Evolutionary conservation across 202 grass and related monocot species (phyloP), one percentile per base, ranked within the genome.

Genomic region (Dendrocalamus latiflorus): DNA sequence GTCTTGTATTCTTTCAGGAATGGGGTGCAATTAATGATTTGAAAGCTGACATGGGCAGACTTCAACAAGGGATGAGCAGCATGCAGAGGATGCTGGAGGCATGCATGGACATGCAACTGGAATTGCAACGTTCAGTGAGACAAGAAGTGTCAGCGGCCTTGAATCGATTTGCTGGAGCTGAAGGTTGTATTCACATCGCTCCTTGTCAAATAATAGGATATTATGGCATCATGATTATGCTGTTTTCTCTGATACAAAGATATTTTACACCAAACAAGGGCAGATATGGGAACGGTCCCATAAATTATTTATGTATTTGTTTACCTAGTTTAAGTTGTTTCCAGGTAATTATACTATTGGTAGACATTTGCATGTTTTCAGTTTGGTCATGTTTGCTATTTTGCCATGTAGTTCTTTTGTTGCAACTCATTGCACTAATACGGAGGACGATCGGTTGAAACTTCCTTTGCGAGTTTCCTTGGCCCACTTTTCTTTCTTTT

Each of bases 91-190:
- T 92, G 93, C 62, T 99, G 81, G 96, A 99, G 68, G 91, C 96
- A 7, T 99, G 93, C 87, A 92, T 99, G 96, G 93, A 99, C 73
- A 94, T 99, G 96, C 96, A 99, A 76, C 88, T 99, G 22, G 96
- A 99, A 37, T 64, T 99, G 69, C 96, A 99, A 66, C 93, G 96
- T 53, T 96, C 96, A 3, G 91, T 99, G 37, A 90, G 93, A 55
- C 96, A 99, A 83, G 96, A 99, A 91, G 96, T 99, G 8, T 93
- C 96, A 49, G 96, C 93, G 9, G 93, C 96, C 76, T 75, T 99
- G 83, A 99, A 96, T 82, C 84, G 93, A 68, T 90, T 81, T 54
- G 47, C 65, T 22, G 96, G 96, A 66, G 48, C 85, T 78, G 83
- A 89, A 93, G 91, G 96, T 98, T 72, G 47, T 47, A 38, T 55